These are phyloP conservation scores for Thalassiosira hispida DNA, from an alignment of 352 stramenopile genomes.

Conservation along the genomic window DNA sequence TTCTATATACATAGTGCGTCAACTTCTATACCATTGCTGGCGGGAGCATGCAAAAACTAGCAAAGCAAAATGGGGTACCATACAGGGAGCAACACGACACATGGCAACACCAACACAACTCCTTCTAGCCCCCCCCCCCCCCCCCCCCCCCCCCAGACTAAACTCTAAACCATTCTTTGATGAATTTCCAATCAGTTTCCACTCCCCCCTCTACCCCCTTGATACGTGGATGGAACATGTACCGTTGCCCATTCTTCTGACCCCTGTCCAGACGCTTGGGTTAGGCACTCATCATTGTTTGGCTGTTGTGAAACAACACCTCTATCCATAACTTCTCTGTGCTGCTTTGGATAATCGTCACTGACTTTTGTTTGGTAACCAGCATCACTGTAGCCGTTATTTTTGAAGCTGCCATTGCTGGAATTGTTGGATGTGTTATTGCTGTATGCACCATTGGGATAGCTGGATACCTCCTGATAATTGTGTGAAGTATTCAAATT, in stretches of 20 bases:
- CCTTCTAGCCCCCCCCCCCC: no score
- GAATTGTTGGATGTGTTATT: not conserved
- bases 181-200: not conserved
- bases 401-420: not conserved
- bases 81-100: no score
- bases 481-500: not conserved
- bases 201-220: conserved; percentile 22
- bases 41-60: no score
- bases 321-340: conserved; percentile 24
- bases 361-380: conserved; percentile 7
- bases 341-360: not conserved
- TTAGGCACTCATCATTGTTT: not conserved
- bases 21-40: no score
- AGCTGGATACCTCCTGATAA: conserved; percentile 17
- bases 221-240: conserved; percentile 40
- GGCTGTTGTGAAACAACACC: not conserved
- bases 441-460: conserved; percentile 20
- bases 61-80: no score
- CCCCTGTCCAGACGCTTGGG: not conserved
- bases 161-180: not conserved
- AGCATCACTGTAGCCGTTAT: not conserved
- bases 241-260: conserved; percentile 34
- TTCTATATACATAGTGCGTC: conserved; percentile 5
- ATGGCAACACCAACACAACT: no score
- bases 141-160: no score